Conservation (phyloP, 1,139 yeast species). For the Protomyces macrosporus region DNA sequence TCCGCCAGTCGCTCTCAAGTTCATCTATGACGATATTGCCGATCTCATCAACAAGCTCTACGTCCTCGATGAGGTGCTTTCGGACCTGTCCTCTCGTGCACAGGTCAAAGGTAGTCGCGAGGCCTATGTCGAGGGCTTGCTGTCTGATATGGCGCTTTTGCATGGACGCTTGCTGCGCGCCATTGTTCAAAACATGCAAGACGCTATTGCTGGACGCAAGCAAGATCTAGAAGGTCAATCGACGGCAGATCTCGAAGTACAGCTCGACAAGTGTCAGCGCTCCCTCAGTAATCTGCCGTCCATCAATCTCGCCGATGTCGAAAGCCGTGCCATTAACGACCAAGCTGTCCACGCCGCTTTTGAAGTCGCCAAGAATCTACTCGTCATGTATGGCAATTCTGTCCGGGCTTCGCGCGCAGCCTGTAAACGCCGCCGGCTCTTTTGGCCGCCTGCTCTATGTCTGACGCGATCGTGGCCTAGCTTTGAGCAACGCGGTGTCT, state of each 20-base stretch:
- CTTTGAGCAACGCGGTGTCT: background rate
- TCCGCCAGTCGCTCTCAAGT: background rate
- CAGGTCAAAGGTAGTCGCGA: background rate
- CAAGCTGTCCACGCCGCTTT: background rate
- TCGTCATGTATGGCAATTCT: background rate
- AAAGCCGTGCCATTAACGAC: background rate
- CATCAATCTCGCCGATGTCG: background rate
- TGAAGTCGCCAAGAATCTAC: background rate
- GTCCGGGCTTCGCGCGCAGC: background rate
- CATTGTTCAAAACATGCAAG: background rate
- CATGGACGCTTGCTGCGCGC: background rate
- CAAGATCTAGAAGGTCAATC: background rate
- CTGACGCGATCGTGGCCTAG: background rate
- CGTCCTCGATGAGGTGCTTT: background rate
- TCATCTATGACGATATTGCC: background rate
- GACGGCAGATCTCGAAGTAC: background rate
- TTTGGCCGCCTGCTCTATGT: background rate
- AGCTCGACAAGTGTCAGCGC: background rate
- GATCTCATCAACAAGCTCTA: background rate
- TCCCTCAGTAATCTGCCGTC: background rate
- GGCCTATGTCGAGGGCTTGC: background rate
- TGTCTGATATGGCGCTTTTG: background rate
- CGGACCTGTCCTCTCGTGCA: background rate
- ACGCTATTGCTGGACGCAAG: background rate
- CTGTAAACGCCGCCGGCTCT: background rate